phyloP scores from a whole-genome alignment of 768 basidiomycete genomes.

The Lentinula sp. region DNA sequence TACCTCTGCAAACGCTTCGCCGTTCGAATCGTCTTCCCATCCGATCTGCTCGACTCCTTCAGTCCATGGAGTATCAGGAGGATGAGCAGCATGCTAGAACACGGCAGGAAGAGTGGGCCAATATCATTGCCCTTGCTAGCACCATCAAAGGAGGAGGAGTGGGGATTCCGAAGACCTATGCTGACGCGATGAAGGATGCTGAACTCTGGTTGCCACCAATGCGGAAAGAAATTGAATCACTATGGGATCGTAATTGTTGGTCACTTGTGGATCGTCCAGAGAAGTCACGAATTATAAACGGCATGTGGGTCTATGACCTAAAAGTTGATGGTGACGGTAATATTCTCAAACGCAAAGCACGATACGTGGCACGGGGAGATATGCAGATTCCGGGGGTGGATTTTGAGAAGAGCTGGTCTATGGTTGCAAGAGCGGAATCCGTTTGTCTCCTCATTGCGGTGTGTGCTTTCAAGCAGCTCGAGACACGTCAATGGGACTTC shows the following conservation, averaged over 20 bases:
- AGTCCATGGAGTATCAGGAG: not conserved
- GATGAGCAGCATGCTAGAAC: not conserved
- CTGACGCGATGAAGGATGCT: not conserved
- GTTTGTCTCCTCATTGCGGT: not conserved
- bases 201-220: not conserved
- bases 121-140: not conserved
- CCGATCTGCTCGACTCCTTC: not conserved
- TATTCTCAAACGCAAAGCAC: conserved; percentile 17
- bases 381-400: conserved; percentile 22
- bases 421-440: conserved; percentile 8
- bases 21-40: too few species aligned
- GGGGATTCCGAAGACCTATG: not conserved
- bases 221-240: not conserved
- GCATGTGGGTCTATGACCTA: not conserved
- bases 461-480: not conserved
- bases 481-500: conserved; percentile 10
- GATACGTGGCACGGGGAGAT: conserved; percentile 21
- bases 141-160: not conserved
- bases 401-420: conserved; percentile 9
- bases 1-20: too few species aligned
- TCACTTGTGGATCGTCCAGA: not conserved
- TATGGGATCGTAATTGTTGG: not conserved
- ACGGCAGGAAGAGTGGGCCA: not conserved
- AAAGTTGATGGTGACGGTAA: conserved; percentile 21
- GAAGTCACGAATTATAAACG: conserved; percentile 1